Base-by-base conservation (phyloP, 495 filamentous ascomycete genomes). In the Talaromyces thailandensis region DNA sequence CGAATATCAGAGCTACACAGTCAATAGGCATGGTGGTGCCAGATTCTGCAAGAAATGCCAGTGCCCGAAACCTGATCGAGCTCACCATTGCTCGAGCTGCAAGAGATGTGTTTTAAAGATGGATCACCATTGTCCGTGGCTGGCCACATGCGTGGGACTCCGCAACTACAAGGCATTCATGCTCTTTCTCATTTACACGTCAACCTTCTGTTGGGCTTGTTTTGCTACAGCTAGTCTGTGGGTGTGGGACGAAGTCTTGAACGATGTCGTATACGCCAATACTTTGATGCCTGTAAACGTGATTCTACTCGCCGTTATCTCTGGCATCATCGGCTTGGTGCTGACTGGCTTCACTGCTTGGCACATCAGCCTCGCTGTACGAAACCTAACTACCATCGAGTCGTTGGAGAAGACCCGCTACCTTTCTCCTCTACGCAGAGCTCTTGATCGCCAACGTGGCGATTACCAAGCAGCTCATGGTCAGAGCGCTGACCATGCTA, bases 41-140 rank as follows among this genome's bases (percentile, higher is more conserved):
- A 86, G 94, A 35, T 98, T 88, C 76, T 98, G 94, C 80, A 98
- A 98, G 78, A 98, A 98, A 76, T 98, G 94, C 74, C 87, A 93
- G 74, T 86, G 85, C 31, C 84, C 86, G 58, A 98, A 98, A 76
- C 94, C 94, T 48, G 95, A 98, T 75, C 93, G 94, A 29, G 85
- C 95, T 35, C 94, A 98, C 71, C 94, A 98, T 79, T 98, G 94
- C 80, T 93, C 89, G 12, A 90, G 91, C 14, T 98, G 94, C 74
- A 84, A 86, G 61, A 86, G 88, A 64, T 98, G 94, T 71, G 93
- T 98, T 11, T 79, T 98, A 69, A 98, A 98, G 76, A 98, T 98
- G 94, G 94, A 98, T 72, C 94, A 98, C 73, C 94, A 98, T 76
- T 98, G 94, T 68, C 94, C 94, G 6, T 98, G 94, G 94, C 81